Conservation (phyloP, 805 yeast genomes). For the Danielia reshetovae region DNA sequence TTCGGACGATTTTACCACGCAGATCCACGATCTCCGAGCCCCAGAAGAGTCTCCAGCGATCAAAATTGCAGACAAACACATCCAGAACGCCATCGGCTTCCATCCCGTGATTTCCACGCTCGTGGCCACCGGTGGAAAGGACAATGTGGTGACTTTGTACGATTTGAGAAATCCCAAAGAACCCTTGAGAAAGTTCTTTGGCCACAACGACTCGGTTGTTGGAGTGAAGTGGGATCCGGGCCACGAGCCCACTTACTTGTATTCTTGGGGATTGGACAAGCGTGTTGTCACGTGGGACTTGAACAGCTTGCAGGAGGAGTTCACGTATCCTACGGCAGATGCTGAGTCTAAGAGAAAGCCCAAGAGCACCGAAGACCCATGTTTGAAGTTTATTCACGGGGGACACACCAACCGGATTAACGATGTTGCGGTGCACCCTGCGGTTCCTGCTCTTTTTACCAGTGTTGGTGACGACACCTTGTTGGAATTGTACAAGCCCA, state of each 20-base stretch:
- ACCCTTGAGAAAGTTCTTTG: slow-evolving; percentile 63
- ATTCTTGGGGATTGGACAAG: slow-evolving; percentile 62
- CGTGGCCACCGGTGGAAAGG: slow-evolving; percentile 76
- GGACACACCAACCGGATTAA: slow-evolving; percentile 74
- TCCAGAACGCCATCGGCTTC: slow-evolving; percentile 67
- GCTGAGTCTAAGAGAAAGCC: slow-evolving; percentile 50
- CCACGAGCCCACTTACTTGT: slow-evolving; percentile 46
- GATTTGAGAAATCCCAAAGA: slow-evolving; percentile 61
- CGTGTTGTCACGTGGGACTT: slow-evolving; percentile 76
- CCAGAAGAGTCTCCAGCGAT: slow-evolving; percentile 37
- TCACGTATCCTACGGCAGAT: slow-evolving; percentile 29
- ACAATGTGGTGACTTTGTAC: slow-evolving; percentile 68
- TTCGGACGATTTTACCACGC: slow-evolving; percentile 61
- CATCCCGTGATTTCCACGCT: slow-evolving; percentile 52
- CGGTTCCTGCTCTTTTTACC: slow-evolving; percentile 52
- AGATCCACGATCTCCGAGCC: slow-evolving; percentile 55
- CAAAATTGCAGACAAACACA: slow-evolving; percentile 43
- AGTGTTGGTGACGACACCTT: slow-evolving; percentile 74
- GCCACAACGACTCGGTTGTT: slow-evolving; percentile 48
- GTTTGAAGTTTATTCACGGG: slow-evolving; percentile 75
- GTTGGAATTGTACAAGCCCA: slow-evolving; percentile 73
- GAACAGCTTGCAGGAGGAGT: slow-evolving; percentile 52
- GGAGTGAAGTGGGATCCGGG: slow-evolving; percentile 48
- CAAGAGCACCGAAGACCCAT: slow-evolving; percentile 60
- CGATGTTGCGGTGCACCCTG: slow-evolving; percentile 67